Evolutionary conservation across 768 basidiomycete species (phyloP).

Genomic region (Asterophora parasitica): DNA sequence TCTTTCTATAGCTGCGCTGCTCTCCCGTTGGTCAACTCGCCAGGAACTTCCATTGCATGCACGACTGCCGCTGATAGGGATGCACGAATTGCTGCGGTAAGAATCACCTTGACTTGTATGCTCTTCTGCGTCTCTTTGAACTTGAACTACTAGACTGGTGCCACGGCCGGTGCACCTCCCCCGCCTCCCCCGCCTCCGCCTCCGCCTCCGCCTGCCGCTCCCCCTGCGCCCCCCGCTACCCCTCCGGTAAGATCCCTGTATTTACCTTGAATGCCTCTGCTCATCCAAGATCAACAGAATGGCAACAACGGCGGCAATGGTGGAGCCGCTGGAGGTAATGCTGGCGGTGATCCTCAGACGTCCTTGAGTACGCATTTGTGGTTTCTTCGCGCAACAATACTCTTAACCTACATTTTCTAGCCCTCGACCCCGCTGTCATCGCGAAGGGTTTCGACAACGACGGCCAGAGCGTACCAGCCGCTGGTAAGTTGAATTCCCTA

Average conservation of each 20-base stretch:
- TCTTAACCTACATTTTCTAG: constrained; percentile 19
- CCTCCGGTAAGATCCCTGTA: background rate
- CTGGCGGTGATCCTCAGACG: constrained; percentile 40
- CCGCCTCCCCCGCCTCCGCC: background rate
- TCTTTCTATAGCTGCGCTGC: constrained; percentile 37
- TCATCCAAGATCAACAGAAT: too few species aligned
- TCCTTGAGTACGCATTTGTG: constrained; percentile 31
- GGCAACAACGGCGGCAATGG: background rate
- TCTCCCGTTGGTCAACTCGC: constrained; percentile 43
- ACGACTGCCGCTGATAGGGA: constrained; percentile 43
- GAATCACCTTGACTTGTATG: constrained; percentile 11
- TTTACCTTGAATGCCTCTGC: too few species aligned
- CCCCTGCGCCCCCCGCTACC: background rate
- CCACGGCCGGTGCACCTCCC: constrained; percentile 15
- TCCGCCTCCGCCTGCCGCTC: background rate
- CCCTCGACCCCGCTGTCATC: constrained; percentile 49
- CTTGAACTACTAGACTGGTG: background rate
- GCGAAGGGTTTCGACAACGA: constrained; percentile 45
- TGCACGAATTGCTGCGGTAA: constrained; percentile 41
- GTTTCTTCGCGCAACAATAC: background rate
- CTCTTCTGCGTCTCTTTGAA: background rate
- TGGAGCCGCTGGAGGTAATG: background rate
- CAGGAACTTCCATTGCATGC: constrained; percentile 50
- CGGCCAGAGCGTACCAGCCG: constrained; percentile 38
- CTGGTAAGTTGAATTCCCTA: constrained; percentile 21